These are phyloP conservation scores for Aethionema arabicum DNA, from an alignment of 345 rosid genomes.

Conservation along the genomic window DNA sequence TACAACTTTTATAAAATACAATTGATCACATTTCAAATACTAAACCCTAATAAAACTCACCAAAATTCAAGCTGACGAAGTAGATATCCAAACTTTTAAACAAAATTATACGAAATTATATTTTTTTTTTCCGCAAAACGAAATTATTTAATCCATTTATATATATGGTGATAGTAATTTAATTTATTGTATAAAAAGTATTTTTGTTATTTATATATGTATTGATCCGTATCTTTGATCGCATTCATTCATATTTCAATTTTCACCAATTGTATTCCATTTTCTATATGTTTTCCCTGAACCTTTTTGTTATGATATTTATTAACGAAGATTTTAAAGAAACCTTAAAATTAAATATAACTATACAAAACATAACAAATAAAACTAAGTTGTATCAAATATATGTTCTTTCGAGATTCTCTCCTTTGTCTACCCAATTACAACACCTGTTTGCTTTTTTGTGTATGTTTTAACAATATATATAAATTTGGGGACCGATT, in stretches of 20 bases:
- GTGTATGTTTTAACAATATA: neutral
- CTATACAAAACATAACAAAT: neutral
- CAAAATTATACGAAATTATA: too few relatives aligned
- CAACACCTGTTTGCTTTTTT: conserved; percentile 14
- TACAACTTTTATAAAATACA: too few relatives aligned
- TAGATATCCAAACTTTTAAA: too few relatives aligned
- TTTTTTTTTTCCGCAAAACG: too few relatives aligned
- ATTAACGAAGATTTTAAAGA: neutral
- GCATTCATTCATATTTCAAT: conserved; percentile 9
- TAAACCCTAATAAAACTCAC: too few relatives aligned
- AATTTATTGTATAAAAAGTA: too few relatives aligned
- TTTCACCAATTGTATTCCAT: conserved; percentile 4
- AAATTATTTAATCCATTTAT: neutral
- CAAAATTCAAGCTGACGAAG: too few relatives aligned
- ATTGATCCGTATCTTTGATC: conserved; percentile 5
- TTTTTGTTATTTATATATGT: neutral
- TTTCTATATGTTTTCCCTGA: neutral
- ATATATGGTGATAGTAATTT: neutral
- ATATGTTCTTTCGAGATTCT: conserved; percentile 30
- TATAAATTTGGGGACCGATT: too few relatives aligned
- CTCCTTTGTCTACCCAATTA: conserved; percentile 20
- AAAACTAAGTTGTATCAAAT: conserved; percentile 5
- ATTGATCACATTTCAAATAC: too few relatives aligned
- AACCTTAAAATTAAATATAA: neutral
- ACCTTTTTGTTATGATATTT: neutral